Conservation (phyloP, 495 filamentous ascomycete species). For the Podospora australis region DNA sequence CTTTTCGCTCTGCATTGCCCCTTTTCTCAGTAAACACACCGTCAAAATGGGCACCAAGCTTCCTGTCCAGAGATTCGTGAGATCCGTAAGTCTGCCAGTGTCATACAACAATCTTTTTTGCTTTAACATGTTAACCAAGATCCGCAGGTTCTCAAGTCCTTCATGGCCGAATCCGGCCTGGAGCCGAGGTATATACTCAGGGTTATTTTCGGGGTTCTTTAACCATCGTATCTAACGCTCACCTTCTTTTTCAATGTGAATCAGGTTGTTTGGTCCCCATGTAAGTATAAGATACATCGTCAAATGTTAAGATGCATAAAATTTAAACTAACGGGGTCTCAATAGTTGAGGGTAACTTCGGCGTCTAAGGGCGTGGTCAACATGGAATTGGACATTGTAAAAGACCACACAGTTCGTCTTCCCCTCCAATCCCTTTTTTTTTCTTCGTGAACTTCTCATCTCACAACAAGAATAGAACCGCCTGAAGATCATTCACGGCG, state of each 20-base stretch:
- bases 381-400: constrained; percentile 79
- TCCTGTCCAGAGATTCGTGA: constrained; percentile 33
- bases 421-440: background rate
- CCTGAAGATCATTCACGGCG: constrained; percentile 84
- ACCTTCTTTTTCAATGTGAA: background rate
- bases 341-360: constrained; percentile 50
- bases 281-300: constrained; percentile 25
- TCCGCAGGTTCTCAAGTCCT: constrained; percentile 70
- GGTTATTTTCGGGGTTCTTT: background rate
- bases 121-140: background rate
- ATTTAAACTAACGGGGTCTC: background rate
- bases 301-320: background rate
- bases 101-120: constrained; percentile 5
- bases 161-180: constrained; percentile 73
- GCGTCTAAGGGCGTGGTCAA: constrained; percentile 74
- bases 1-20: no score
- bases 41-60: constrained; percentile 26
- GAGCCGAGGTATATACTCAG: constrained; percentile 65
- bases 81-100: no score
- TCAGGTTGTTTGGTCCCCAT: constrained; percentile 37
- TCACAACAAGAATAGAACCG: constrained; percentile 75
- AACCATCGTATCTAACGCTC: background rate
- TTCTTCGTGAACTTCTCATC: background rate
- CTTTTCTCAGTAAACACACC: no score
- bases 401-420: constrained; percentile 75